Conservation (phyloP, 2,329 filamentous ascomycete species). For the Aphanocladium album region DNA sequence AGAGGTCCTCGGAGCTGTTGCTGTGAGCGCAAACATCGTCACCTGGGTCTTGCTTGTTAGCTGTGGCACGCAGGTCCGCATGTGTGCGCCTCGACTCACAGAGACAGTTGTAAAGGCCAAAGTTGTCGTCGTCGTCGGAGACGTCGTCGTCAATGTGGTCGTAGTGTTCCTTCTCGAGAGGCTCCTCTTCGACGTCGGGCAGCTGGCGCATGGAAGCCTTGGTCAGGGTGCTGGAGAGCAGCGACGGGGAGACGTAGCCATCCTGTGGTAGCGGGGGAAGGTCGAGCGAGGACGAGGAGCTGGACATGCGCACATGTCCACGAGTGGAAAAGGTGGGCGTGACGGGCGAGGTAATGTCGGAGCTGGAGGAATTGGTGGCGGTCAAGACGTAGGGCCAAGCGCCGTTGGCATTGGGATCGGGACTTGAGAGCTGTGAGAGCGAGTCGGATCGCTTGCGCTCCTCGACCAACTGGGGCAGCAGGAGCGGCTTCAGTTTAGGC, state of each 20-base stretch:
- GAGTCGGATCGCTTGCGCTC: conserved; percentile 37
- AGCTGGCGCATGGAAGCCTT: conserved; percentile 62
- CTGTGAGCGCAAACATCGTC: conserved; percentile 58
- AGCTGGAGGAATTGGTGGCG: conserved; percentile 52
- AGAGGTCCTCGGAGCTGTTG: conserved; percentile 38
- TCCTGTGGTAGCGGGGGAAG: conserved; percentile 45
- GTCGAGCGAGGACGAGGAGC: conserved; percentile 74
- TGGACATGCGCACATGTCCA: conserved; percentile 61
- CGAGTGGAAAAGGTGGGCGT: conserved; percentile 66
- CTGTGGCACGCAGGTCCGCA: conserved; percentile 16
- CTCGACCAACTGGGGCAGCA: conserved; percentile 50
- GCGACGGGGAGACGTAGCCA: conserved; percentile 46
- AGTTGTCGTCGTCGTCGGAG: conserved; percentile 23
- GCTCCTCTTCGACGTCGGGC: conserved; percentile 81
- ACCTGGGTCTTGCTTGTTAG: conserved; percentile 37
- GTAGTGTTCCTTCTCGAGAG: conserved; percentile 62
- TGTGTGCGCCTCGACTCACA: conserved; percentile 52
- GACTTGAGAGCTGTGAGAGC: conserved; percentile 21
- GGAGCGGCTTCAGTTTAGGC: conserved; percentile 46
- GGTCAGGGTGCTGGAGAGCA: conserved; percentile 5
- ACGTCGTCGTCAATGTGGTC: conserved; percentile 44
- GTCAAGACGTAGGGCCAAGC: conserved; percentile 35
- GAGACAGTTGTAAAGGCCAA: conserved; percentile 60
- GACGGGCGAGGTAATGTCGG: conserved; percentile 63
- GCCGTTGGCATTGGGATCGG: conserved; percentile 28